These are phyloP conservation scores for Filosporella fistucella DNA, from an alignment of 495 filamentous ascomycete genomes.

Conservation along the genomic window DNA sequence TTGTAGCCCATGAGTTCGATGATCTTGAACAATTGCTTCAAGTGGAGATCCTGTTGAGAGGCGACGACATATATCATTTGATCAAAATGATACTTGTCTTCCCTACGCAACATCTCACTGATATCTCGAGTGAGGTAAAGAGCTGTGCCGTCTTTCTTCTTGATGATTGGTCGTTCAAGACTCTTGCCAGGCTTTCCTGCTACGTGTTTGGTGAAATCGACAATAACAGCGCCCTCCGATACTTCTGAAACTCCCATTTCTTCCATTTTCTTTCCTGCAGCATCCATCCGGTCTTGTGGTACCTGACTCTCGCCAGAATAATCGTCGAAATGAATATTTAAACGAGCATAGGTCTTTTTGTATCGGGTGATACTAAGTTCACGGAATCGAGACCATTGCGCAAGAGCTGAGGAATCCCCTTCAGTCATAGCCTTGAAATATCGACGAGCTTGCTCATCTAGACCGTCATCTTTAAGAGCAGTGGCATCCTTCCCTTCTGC, in stretches of 20 bases:
- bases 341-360: conserved; percentile 72
- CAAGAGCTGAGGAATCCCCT: conserved; percentile 68
- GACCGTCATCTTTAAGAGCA: conserved; percentile 42
- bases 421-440: conserved; percentile 95
- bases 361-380: conserved; percentile 86
- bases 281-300: conserved; percentile 73
- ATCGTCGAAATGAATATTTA: conserved; percentile 91
- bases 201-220: conserved; percentile 78
- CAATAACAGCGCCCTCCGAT: conserved; percentile 83
- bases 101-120: conserved; percentile 52
- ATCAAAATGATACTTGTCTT: conserved; percentile 61
- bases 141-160: conserved; percentile 58
- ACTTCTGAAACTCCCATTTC: conserved; percentile 71
- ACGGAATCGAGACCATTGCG: conserved; percentile 82
- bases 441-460: conserved; percentile 59
- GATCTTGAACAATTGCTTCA: conserved; percentile 63
- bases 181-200: conserved; percentile 53
- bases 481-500: conserved; percentile 40
- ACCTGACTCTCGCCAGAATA: conserved; percentile 97
- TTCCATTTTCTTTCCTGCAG: conserved; percentile 58
- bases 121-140: conserved; percentile 65
- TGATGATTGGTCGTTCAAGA: conserved; percentile 50
- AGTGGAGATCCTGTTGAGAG: conserved; percentile 54
- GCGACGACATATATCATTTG: conserved; percentile 68
- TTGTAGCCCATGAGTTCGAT: conserved; percentile 53